phyloP scores from a whole-genome alignment of 768 basidiomycete genomes.

The Xanthoconium purpureum region DNA sequence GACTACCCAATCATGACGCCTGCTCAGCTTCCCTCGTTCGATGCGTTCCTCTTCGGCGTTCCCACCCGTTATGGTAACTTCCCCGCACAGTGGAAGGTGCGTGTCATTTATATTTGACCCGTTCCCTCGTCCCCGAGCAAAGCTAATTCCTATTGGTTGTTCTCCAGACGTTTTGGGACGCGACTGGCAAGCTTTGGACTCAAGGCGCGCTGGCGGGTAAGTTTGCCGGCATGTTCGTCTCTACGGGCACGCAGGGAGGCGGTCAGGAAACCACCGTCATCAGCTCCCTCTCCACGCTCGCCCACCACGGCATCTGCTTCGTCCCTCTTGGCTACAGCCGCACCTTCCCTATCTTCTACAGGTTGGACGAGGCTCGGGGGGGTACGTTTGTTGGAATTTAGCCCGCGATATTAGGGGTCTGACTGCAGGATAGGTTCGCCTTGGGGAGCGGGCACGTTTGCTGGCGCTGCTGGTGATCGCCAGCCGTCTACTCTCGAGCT shows the following conservation, averaged over 20 bases:
- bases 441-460: constrained; percentile 72
- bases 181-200: constrained; percentile 66
- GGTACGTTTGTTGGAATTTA: constrained; percentile 38
- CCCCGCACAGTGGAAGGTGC: constrained; percentile 75
- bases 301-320: constrained; percentile 70
- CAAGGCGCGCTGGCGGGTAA: constrained; percentile 66
- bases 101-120: constrained; percentile 10
- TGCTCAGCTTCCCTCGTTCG: constrained; percentile 51
- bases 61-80: constrained; percentile 81
- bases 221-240: constrained; percentile 70
- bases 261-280: constrained; percentile 71
- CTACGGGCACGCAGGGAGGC: constrained; percentile 69
- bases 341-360: constrained; percentile 41
- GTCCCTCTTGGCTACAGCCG: constrained; percentile 72
- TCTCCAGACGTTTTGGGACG: constrained; percentile 67
- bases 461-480: constrained; percentile 45
- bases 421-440: constrained; percentile 52
- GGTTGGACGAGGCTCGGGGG: constrained; percentile 51
- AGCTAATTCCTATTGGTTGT: constrained; percentile 2
- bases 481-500: constrained; percentile 49
- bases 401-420: background rate
- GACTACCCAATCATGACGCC: constrained; percentile 67
- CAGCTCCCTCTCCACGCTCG: constrained; percentile 51
- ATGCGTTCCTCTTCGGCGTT: constrained; percentile 75
- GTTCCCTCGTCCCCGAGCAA: background rate